phyloP scores from a whole-genome alignment of 805 yeast genomes.

The Metschnikowia lachancei region DNA sequence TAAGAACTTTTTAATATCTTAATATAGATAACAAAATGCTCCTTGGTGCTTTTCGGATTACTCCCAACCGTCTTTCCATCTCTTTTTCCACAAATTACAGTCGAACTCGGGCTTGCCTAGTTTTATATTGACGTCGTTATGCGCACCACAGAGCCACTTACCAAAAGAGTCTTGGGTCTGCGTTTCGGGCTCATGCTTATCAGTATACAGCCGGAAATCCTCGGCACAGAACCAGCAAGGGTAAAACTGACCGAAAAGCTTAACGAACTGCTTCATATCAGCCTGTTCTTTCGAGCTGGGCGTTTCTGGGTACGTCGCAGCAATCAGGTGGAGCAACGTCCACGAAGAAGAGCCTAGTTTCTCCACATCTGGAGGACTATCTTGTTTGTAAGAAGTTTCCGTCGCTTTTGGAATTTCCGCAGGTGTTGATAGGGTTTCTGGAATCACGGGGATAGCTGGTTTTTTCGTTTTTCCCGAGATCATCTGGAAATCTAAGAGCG shows the following conservation, averaged over 20 bases:
- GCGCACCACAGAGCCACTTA: constrained; percentile 91
- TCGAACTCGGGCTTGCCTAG: constrained; percentile 84
- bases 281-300: constrained; percentile 62
- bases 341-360: constrained; percentile 82
- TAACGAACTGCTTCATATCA: constrained; percentile 69
- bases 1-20: no score
- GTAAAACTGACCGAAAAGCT: constrained; percentile 71
- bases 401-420: constrained; percentile 1
- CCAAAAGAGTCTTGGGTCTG: constrained; percentile 76
- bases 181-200: constrained; percentile 53
- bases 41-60: constrained; percentile 22
- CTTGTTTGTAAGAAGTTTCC: constrained; percentile 34
- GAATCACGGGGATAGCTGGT: constrained; percentile 1
- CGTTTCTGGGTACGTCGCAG: constrained; percentile 78
- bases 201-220: constrained; percentile 69
- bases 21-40: no score
- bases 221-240: constrained; percentile 94
- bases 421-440: not conserved
- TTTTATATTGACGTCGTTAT: constrained; percentile 85
- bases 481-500: constrained; percentile 73
- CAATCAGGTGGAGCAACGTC: constrained; percentile 87
- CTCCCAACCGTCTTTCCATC: constrained; percentile 97
- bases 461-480: constrained; percentile 35
- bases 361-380: constrained; percentile 85
- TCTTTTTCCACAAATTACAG: constrained; percentile 83